phyloP scores from a whole-genome alignment of 2,329 filamentous ascomycete genomes.

The Xylariaceae sp. region DNA sequence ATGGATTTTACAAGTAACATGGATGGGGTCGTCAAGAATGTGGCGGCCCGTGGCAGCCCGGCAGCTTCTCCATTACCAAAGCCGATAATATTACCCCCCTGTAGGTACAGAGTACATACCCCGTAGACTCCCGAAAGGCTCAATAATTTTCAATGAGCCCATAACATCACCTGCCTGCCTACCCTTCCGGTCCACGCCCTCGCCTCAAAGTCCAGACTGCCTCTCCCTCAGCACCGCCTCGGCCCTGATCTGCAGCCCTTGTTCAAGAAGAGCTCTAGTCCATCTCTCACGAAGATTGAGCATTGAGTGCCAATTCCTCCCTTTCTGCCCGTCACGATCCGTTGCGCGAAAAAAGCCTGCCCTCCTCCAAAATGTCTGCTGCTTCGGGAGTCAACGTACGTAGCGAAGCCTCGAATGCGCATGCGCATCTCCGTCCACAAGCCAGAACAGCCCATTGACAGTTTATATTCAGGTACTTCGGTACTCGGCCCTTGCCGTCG shows the following conservation, averaged over 20 bases:
- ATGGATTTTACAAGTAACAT: too few species aligned
- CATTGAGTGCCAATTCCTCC: conserved; percentile 11
- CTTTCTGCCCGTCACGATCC: conserved; percentile 21
- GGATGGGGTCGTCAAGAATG: too few species aligned
- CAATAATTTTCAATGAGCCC: conserved; percentile 20
- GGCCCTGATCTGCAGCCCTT: conserved; percentile 32
- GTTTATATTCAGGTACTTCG: conserved; percentile 72
- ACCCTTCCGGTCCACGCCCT: conserved; percentile 32
- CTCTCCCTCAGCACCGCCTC: background rate
- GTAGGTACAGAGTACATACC: background rate
- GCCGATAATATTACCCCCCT: too few species aligned
- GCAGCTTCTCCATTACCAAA: too few species aligned
- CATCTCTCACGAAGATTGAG: conserved; percentile 20
- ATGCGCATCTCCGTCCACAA: background rate
- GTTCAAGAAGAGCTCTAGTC: conserved; percentile 33
- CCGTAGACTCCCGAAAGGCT: conserved; percentile 9
- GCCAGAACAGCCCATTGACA: conserved; percentile 2
- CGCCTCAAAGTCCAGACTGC: conserved; percentile 19
- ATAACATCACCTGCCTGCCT: conserved; percentile 17
- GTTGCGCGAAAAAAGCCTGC: conserved; percentile 39
- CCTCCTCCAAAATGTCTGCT: conserved; percentile 48
- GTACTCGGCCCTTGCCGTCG: conserved; percentile 87
- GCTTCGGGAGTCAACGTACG: conserved; percentile 65
- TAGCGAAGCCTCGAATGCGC: conserved; percentile 20
- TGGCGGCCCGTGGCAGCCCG: too few species aligned